Base-by-base conservation (phyloP, 1,284 basidiomycete genomes). In the Ceratobasidium sp. region DNA sequence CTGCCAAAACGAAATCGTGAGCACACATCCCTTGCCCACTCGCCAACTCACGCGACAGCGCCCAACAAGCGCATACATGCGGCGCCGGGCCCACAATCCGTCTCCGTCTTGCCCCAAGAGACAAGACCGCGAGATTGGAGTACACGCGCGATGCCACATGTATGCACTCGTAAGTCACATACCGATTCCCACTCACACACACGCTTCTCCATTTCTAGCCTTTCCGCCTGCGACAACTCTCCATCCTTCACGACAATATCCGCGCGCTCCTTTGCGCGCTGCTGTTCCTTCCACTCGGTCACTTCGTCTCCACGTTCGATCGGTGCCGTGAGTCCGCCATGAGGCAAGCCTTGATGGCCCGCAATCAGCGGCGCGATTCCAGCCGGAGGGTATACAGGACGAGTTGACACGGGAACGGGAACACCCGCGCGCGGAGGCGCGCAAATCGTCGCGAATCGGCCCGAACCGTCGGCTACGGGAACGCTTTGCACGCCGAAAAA, bases 201-300 rank as follows among this genome's bases (percentile, higher is more conserved):
- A 5, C 50, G 67, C 33, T 55, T 69, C 3, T 69, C 67, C 67
- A 69, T 4, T 41, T 55, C 67, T 1, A 30, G 27, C 10, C 33
- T n/a, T 27, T 69, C 67, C 23, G 52, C 50, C 4, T 23, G 23
- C 12, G 27, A 54, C 23, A 69, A n/a, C 14, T 69, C 50, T 33
- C 67, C 50, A 18, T 69, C 67, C 52, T 69, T 69, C 2, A 55
- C 67, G n/a, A 69, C 67, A n/a, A 38, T 41, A 35, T 69, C 67
- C 2, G 67, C 67, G 35, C 67, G 50, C n/a, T 69, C 27, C 67
- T 55, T 69, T 10, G 67, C 50, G 38, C 67, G 67, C 23, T 69
- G 67, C 27, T 7, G 16, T 33, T 70, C 68, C 54, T 70, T 57
- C 68, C 68, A 70, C 5, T 70, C 33, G 52, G 6, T 12, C 16